These are phyloP conservation scores for Melanomma pulvis-pyrius DNA, from an alignment of 495 filamentous ascomycete genomes.

Conservation along the genomic window DNA sequence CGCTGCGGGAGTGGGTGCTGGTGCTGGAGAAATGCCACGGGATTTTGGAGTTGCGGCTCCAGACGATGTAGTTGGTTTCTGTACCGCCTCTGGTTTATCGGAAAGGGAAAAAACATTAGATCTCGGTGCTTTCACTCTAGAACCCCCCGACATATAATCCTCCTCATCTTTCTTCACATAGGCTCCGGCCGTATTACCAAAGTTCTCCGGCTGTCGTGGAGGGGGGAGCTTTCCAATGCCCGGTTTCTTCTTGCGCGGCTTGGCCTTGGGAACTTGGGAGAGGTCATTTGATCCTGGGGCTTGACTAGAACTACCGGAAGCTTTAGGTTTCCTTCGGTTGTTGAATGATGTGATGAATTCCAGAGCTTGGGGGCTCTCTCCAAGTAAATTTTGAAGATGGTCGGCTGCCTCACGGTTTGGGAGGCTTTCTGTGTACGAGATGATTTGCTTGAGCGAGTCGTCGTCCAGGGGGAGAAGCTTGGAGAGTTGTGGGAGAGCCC, in stretches of 20 bases:
- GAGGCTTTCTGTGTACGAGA: slow-evolving; percentile 74
- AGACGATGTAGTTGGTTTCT: slow-evolving; percentile 42
- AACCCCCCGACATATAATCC: slow-evolving; percentile 60
- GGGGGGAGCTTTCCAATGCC: slow-evolving; percentile 63
- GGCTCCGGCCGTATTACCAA: slow-evolving; percentile 58
- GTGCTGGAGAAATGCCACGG: slow-evolving; percentile 23
- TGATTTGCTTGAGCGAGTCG: slow-evolving; percentile 75
- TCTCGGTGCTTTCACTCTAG: slow-evolving; percentile 40
- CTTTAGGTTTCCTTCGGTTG: slow-evolving; percentile 59
- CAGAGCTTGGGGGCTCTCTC: slow-evolving; percentile 78
- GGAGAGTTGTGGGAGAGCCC: slow-evolving; percentile 71
- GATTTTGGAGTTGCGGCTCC: slow-evolving; percentile 24
- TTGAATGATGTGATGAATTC: slow-evolving; percentile 96
- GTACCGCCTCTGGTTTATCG: slow-evolving; percentile 46
- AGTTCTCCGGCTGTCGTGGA: slow-evolving; percentile 60
- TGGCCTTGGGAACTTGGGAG: slow-evolving; percentile 40
- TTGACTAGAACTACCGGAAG: slow-evolving; percentile 36
- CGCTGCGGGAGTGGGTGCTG: slow-evolving; percentile 27
- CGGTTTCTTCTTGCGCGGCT: slow-evolving; percentile 61
- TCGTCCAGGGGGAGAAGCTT: slow-evolving; percentile 82
- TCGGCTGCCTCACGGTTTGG: slow-evolving; percentile 75
- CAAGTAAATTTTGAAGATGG: slow-evolving; percentile 85
- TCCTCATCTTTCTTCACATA: slow-evolving; percentile 67
- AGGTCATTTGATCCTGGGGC: slow-evolving; percentile 31
- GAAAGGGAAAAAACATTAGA: slow-evolving; percentile 47